Conservation (phyloP, 306 rosid species). For the Vigna hirtella region DNA sequence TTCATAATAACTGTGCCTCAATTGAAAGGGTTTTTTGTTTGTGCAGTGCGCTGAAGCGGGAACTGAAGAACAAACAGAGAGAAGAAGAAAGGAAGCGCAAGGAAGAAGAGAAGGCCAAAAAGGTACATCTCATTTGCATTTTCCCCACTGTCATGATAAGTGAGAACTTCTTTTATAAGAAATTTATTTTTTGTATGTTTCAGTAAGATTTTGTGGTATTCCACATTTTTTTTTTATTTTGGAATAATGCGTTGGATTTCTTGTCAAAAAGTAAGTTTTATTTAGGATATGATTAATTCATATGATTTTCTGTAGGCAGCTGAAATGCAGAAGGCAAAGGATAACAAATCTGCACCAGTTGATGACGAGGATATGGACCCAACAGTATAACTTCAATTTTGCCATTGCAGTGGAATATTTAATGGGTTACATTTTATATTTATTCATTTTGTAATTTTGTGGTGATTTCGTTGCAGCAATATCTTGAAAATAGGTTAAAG, state of each 20-base stretch:
- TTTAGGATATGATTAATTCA: neutral
- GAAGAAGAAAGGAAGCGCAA: constrained; percentile 28
- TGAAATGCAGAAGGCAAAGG: constrained; percentile 50
- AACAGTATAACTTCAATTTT: neutral
- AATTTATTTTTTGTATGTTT: neutral
- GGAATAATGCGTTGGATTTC: constrained; percentile 14
- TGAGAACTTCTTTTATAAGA: neutral
- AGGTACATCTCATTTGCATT: neutral
- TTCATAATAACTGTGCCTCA: neutral
- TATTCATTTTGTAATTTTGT: neutral
- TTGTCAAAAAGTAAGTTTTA: neutral
- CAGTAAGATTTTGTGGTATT: neutral
- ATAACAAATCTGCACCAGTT: constrained; percentile 57
- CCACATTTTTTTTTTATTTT: neutral
- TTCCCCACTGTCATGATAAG: neutral
- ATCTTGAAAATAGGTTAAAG: constrained; percentile 79
- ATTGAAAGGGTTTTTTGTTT: neutral
- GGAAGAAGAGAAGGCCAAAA: constrained; percentile 19
- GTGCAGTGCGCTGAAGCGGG: constrained; percentile 23
- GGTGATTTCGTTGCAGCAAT: constrained; percentile 69
- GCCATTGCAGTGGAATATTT: neutral
- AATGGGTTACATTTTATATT: neutral
- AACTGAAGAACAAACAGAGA: constrained; percentile 15
- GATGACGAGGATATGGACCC: constrained; percentile 79
- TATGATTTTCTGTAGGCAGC: constrained; percentile 63